Base-by-base conservation (phyloP, 2,329 filamentous ascomycete genomes). In the Orbilia javanica region DNA sequence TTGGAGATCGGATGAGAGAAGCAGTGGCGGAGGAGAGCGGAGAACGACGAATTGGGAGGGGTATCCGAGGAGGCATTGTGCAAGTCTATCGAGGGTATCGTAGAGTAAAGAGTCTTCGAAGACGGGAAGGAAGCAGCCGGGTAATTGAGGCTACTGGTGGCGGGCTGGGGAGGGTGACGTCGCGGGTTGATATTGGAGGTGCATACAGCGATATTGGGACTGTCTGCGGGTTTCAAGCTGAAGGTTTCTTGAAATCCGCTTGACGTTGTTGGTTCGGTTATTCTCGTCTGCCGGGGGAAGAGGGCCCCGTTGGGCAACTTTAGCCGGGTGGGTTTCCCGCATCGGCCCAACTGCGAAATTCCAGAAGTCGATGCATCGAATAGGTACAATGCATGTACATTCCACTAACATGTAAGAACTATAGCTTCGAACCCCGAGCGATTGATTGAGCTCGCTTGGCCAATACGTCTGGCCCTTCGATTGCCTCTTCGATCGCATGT, bases 61-160 rank as follows among this genome's bases (percentile, higher is more conserved):
- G 74, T 78, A 78, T 72, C 60, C 74, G 74, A 15, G 74, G 74
- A n/a, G 74, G 74, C 74, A 78, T 78, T 70, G 67, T 55, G 62
- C 27, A 20, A 4, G 25, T 50, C 5, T 60, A 18, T 65, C 50
- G 27, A 34, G 36, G 34, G 66, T 60, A 25, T 50, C 53, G 27
- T 60, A 27, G 25, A 36, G 36, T 10, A 29, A 25, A 57, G 22
- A 57, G 22, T 22, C 22, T 63, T 18, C 6, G n/a, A 18, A 11
- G 52, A 52, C 18, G 42, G 44, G 42, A 42, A 25, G n/a, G 13
- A 27, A 27, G 60, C 46, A 71, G 73, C 73, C 42, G n/a, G 62
- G 22, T 48, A 42, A 22, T 60, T n/a, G 31, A 27, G 55, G 67
- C 60, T 68, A 50, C 62, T 48, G 4, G 31, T 64, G 52, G 10